Conservation (phyloP, 1,284 basidiomycete species). For the Sanghuangporus weigelae region DNA sequence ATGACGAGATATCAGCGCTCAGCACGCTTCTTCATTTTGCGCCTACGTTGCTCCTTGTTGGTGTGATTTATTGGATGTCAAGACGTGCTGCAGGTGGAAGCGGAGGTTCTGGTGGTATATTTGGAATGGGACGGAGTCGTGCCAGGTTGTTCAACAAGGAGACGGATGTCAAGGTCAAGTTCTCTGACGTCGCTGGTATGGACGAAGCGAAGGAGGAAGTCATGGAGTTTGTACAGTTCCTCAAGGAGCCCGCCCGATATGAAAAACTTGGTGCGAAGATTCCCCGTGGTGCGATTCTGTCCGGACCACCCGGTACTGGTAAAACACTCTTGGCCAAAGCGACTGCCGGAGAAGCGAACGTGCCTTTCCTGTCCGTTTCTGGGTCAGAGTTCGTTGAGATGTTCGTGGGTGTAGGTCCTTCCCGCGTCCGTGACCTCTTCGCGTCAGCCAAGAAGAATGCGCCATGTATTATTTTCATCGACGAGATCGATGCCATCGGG, state of each 20-base stretch:
- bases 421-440: conserved; percentile 95
- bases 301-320: conserved; percentile 97
- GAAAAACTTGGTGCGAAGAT: conserved; percentile 98
- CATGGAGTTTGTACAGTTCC: conserved; percentile 99
- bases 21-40: conserved; percentile 88
- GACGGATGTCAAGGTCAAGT: conserved; percentile 89
- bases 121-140: conserved; percentile 94
- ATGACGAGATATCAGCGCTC: conserved; percentile 87
- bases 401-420: conserved; percentile 99
- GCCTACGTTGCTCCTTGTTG: conserved; percentile 88
- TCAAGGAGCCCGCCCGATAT: conserved; percentile 94
- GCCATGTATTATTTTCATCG: conserved; percentile 97
- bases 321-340: conserved; percentile 98
- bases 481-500: conserved; percentile 98
- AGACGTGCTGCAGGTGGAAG: conserved; percentile 66
- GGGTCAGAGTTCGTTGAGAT: conserved; percentile 99
- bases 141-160: conserved; percentile 98
- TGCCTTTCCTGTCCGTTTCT: conserved; percentile 97
- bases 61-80: conserved; percentile 88
- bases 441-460: conserved; percentile 97
- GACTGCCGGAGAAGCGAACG: conserved; percentile 94
- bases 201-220: conserved; percentile 99
- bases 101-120: conserved; percentile 84
- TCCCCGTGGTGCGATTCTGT: conserved; percentile 95
- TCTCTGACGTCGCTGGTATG: conserved; percentile 97